Percentiles rank a stretch among this genome's conserved stretches.
Conservation (phyloP, 305 asterid genomes). For the Euphrasia arctica region DNA sequence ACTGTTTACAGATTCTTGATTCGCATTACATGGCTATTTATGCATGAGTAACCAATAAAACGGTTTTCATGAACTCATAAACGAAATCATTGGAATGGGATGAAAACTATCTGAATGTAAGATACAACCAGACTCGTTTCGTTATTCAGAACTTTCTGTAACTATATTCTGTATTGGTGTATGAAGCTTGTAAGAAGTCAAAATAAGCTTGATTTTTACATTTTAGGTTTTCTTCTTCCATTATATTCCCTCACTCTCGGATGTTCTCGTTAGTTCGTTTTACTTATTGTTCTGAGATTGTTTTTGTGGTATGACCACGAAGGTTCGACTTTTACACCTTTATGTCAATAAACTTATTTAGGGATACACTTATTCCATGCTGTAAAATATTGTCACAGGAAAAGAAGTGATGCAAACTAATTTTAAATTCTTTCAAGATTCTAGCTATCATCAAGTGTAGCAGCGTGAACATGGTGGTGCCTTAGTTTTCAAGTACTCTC, state of each 20-base stretch:
- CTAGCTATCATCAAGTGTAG: not conserved
- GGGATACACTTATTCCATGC: too few relatives aligned
- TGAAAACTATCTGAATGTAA: not conserved
- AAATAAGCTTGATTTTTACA: not conserved
- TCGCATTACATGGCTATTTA: constrained; percentile 17
- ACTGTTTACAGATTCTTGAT: constrained; percentile 7
- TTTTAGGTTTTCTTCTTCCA: not conserved
- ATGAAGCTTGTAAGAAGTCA: not conserved
- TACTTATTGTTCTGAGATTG: not conserved
- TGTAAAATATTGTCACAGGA: too few relatives aligned
- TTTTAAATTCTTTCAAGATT: too few relatives aligned
- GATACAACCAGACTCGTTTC: not conserved
- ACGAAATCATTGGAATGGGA: constrained; percentile 23
- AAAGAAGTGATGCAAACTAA: too few relatives aligned
- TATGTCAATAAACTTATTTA: not conserved
- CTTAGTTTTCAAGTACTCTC: not conserved
- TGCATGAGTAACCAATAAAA: constrained; percentile 21
- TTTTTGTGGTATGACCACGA: not conserved
- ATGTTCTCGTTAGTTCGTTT: not conserved
- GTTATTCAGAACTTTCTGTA: constrained; percentile 12
- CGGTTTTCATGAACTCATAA: constrained; percentile 13
- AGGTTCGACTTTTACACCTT: not conserved
- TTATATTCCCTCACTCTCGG: not conserved
- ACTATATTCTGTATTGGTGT: not conserved
- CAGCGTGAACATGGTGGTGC: not conserved